These are phyloP conservation scores for Kodamaea derodonti DNA, from an alignment of 1,139 yeast genomes.

Conservation along the genomic window DNA sequence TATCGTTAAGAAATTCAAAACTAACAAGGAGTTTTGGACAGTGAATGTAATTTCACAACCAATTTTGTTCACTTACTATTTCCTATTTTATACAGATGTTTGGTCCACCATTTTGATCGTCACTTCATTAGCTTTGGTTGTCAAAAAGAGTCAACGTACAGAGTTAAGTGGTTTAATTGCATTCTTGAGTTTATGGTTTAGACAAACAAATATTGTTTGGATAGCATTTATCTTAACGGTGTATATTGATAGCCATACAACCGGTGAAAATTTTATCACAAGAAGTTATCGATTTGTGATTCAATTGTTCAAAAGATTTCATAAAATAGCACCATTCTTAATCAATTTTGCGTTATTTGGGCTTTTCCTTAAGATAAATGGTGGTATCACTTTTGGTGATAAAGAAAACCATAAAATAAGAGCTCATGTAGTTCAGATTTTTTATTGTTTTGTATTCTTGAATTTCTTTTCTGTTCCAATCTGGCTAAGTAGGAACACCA, in stretches of 20 bases:
- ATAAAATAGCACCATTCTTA: conserved; percentile 45
- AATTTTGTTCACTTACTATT: conserved; percentile 64
- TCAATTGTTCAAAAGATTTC: conserved; percentile 22
- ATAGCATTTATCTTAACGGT: conserved; percentile 57
- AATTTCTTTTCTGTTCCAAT: conserved; percentile 64
- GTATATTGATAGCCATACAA: conserved; percentile 45
- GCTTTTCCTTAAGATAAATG: conserved; percentile 57
- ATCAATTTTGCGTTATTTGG: conserved; percentile 51
- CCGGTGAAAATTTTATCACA: conserved; percentile 9
- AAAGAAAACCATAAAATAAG: conserved; percentile 76
- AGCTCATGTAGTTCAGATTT: conserved; percentile 73
- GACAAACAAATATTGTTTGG: conserved; percentile 95
- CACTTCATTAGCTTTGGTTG: conserved; percentile 32
- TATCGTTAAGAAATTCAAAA: conserved; percentile 22
- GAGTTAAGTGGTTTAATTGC: conserved; percentile 45
- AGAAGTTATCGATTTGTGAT: conserved; percentile 17
- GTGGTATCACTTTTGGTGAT: conserved; percentile 85
- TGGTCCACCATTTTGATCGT: conserved; percentile 79
- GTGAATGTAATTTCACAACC: conserved; percentile 60
- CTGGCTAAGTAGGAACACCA: conserved; percentile 47
- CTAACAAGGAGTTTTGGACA: conserved; percentile 43
- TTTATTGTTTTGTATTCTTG: conserved; percentile 69
- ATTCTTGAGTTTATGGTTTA: conserved; percentile 59
- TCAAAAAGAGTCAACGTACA: conserved; percentile 15
- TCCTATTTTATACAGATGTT: conserved; percentile 85